These are phyloP conservation scores for Musa acuminata DNA, from an alignment of 176 grass and related monocot species.

Conservation along the genomic window DNA sequence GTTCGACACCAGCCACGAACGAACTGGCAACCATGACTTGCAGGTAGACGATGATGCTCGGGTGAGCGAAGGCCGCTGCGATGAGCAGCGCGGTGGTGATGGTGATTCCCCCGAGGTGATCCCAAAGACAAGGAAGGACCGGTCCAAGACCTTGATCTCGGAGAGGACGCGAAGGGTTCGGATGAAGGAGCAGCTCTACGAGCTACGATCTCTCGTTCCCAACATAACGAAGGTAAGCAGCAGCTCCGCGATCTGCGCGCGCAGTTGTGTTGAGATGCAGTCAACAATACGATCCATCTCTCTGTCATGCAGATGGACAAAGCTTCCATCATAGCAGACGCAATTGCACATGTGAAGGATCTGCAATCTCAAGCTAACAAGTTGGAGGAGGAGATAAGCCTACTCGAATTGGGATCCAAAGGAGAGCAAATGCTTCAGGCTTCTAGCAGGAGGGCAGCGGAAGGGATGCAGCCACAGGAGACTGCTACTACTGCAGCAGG, in stretches of 20 bases:
- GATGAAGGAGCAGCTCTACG: constrained; percentile 91
- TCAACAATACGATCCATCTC: not conserved
- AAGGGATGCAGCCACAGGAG: not conserved
- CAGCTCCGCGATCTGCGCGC: too few relatives aligned
- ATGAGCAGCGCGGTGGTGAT: constrained; percentile 22
- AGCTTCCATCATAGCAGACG: too few relatives aligned
- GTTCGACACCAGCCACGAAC: too few relatives aligned
- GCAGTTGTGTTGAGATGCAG: too few relatives aligned
- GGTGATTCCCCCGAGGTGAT: constrained; percentile 21
- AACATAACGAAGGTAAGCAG: constrained; percentile 71
- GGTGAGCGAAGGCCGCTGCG: too few relatives aligned
- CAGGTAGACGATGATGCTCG: not conserved
- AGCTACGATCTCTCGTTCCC: constrained; percentile 69
- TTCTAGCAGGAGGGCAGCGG: not conserved
- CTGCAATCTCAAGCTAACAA: too few relatives aligned
- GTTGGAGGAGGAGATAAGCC: too few relatives aligned
- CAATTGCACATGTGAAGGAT: too few relatives aligned
- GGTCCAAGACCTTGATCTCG: constrained; percentile 73
- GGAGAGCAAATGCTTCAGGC: constrained; percentile 28
- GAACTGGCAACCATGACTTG: not conserved
- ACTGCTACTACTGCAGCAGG: not conserved
- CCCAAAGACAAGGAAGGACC: constrained; percentile 48
- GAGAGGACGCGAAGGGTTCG: constrained; percentile 72
- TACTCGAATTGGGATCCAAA: too few relatives aligned
- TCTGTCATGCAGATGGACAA: too few relatives aligned